These are phyloP conservation scores for Cokeromyces recurvatus DNA, from an alignment of 371 early-diverging fungal genomes.

Conservation along the genomic window DNA sequence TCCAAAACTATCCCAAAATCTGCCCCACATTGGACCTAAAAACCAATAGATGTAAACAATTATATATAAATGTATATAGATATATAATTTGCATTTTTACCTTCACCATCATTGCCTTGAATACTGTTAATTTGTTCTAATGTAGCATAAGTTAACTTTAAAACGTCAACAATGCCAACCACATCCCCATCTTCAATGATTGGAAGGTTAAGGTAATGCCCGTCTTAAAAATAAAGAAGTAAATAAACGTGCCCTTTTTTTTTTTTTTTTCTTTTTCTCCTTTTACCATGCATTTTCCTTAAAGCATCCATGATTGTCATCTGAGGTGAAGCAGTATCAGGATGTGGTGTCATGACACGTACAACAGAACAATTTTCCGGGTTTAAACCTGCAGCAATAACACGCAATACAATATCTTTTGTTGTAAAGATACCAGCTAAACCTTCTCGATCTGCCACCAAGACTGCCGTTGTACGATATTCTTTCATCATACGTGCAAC, in stretches of 20 bases:
- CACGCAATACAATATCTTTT: constrained; percentile 86
- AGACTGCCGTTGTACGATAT: constrained; percentile 77
- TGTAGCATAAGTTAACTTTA: constrained; percentile 78
- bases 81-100: neutral
- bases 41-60: neutral
- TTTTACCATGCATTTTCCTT: constrained; percentile 78
- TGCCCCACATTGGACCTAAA: constrained; percentile 46
- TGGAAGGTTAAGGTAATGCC: constrained; percentile 86
- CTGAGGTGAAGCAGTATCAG: constrained; percentile 74
- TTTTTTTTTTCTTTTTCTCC: neutral
- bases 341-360: constrained; percentile 93
- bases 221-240: constrained; percentile 24
- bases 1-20: constrained; percentile 51
- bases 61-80: too few relatives aligned
- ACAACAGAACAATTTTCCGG: constrained; percentile 83
- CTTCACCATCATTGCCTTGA: constrained; percentile 32
- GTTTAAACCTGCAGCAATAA: constrained; percentile 85
- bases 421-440: constrained; percentile 88
- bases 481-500: constrained; percentile 84
- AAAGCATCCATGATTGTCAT: constrained; percentile 84
- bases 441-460: constrained; percentile 73
- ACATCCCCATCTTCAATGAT: constrained; percentile 68
- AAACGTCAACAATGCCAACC: constrained; percentile 86
- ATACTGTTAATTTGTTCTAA: constrained; percentile 55
- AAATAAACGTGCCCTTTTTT: neutral